A percentile compares a stretch with the other conserved stretches of the same genome.
Evolutionary conservation across 306 rosid genomes (phyloP).

Genomic region (Citrullus amarus): DNA sequence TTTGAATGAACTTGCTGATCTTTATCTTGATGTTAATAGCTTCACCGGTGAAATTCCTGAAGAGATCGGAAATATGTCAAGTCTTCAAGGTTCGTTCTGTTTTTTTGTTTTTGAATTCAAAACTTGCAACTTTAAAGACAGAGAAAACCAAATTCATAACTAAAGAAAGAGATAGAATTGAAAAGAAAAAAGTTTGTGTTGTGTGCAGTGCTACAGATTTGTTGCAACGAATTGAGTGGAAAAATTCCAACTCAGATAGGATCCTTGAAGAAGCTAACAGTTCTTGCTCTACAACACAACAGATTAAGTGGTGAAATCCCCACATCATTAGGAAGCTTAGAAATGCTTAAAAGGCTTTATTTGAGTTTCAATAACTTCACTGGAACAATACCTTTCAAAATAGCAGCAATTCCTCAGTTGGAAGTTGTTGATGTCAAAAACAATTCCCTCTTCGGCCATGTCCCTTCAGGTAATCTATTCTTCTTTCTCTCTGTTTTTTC

Average conservation of each 20-base stretch:
- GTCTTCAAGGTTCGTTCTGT: slow-evolving; percentile 65
- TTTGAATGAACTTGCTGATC: slow-evolving; percentile 62
- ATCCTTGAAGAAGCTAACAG: slow-evolving; percentile 44
- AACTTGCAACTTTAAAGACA: neutral
- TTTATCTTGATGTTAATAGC: slow-evolving; percentile 70
- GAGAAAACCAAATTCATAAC: neutral
- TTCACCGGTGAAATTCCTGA: slow-evolving; percentile 63
- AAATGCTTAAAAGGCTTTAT: slow-evolving; percentile 45
- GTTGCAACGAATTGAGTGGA: slow-evolving; percentile 67
- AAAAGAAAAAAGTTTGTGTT: neutral
- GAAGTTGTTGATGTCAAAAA: slow-evolving; percentile 49
- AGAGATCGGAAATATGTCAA: slow-evolving; percentile 48
- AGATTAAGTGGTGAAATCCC: slow-evolving; percentile 58
- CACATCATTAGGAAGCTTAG: slow-evolving; percentile 43
- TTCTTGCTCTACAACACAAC: slow-evolving; percentile 67
- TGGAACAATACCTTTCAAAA: slow-evolving; percentile 45
- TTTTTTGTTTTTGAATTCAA: neutral
- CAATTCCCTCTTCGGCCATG: slow-evolving; percentile 63
- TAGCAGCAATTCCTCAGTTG: slow-evolving; percentile 30
- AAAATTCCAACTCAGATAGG: slow-evolving; percentile 55
- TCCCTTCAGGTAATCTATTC: slow-evolving; percentile 51
- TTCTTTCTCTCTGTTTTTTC: neutral
- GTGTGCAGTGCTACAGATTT: slow-evolving; percentile 55
- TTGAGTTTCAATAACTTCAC: slow-evolving; percentile 67
- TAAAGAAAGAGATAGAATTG: neutral